Base-by-base conservation (phyloP, 192 early-diverging fungal species). In the Geranomyces variabilis region DNA sequence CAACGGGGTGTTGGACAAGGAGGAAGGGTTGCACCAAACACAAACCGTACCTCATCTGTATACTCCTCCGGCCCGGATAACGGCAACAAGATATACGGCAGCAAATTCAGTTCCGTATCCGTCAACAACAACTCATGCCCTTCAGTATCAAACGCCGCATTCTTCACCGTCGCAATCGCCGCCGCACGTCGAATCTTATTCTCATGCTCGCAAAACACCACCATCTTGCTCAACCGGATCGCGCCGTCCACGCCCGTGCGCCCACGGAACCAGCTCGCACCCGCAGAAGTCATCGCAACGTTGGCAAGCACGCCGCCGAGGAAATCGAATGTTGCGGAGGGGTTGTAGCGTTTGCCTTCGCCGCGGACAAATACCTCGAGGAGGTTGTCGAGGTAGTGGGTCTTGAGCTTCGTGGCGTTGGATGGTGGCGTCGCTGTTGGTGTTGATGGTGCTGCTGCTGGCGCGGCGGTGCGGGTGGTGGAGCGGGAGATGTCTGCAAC, bases 301-400 rank as follows among this genome's bases (percentile, higher is more conserved):
- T 96, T 94, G 17, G 93, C 93, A 83, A 99, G 96, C 13, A 97
- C 95, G 45, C 92, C 93, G 29, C 91, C 91, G 70, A 99, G 85
- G 65, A 94, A 96, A 47, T 93, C 79, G 71, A 81, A 97, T 28
- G 87, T 84, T 30, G 94, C 94, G 45, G 88, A 69, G 51, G 87
- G 84, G 75, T 98, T 96, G 80, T 92, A 94, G 31, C 79, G 73
- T 34, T 85, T 88, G 36, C 89, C 85, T 67, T 90, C 90, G 31
- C 93, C 94, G 62, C 87, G 89, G 63, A 91, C 87, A 84, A 96
- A 99, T 10, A 91, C 87, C 51, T 96, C 95, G 8, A 93, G 85
- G 48, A 99, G 79, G 69, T 96, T 93, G 66, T 91, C 94, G 67
- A 99, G 51, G 51, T 79, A 29, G 84, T 84, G 61, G 63, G 71